These are phyloP conservation scores for Ogataea chonburiensis DNA, from an alignment of 805 yeast species.

Conservation along the genomic window DNA sequence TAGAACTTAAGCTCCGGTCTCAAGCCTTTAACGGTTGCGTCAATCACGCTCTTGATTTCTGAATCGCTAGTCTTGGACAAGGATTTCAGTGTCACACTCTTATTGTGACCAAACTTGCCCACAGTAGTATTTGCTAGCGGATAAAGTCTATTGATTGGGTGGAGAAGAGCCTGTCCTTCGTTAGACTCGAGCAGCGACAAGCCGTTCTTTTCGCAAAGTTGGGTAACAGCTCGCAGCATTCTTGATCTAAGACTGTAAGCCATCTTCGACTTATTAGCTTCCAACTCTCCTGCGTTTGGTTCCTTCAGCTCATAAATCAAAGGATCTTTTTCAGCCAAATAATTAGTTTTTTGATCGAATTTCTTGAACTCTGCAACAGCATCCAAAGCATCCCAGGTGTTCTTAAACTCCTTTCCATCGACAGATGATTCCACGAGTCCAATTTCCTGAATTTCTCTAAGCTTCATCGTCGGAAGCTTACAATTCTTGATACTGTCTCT, in stretches of 20 bases:
- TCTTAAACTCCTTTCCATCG: constrained; percentile 1
- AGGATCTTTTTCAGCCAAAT: constrained; percentile 5
- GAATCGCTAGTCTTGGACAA: constrained; percentile 19
- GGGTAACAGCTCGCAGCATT: constrained; percentile 30
- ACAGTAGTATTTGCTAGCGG: constrained; percentile 29
- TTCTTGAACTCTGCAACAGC: constrained; percentile 3
- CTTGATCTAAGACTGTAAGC: constrained; percentile 30
- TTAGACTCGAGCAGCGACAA: constrained; percentile 18
- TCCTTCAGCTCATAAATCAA: constrained; percentile 9
- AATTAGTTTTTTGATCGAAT: constrained; percentile 3
- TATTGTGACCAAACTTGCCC: constrained; percentile 19
- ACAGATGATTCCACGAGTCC: constrained; percentile 6
- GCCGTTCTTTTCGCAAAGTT: constrained; percentile 25
- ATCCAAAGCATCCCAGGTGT: constrained; percentile 6
- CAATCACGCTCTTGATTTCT: constrained; percentile 22
- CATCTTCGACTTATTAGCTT: constrained; percentile 27
- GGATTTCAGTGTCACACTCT: constrained; percentile 9
- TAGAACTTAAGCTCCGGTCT: constrained; percentile 28
- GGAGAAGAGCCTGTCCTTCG: constrained; percentile 17
- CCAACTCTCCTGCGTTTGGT: constrained; percentile 20
- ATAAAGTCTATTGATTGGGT: constrained; percentile 20
- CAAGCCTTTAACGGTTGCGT: constrained; percentile 29
- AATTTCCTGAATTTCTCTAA: not conserved
- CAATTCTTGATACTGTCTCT: constrained; percentile 3
- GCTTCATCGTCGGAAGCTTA: constrained; percentile 4